Evolutionary conservation across 31 red algal genomes (phyloP), one percentile per base, ranked within the genome.

Genomic region (Odonthalia washingtoniensis): DNA sequence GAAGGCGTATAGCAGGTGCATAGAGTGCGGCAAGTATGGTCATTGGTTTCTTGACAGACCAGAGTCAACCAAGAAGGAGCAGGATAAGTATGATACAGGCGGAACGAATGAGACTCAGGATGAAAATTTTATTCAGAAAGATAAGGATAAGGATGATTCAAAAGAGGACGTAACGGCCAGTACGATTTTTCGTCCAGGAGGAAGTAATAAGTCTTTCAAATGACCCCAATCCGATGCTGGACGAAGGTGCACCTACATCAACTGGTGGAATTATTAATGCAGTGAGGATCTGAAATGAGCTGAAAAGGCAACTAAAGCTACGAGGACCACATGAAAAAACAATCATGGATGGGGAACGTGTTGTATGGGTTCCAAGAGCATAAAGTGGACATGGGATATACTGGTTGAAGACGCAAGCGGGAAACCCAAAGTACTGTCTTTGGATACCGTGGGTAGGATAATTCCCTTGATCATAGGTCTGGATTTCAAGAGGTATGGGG

Each of bases 221-320:
- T 3, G 75, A 78, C n/a, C 44, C 63, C 21, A 78, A 78, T 33
- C 43, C 75, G 28, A 60, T 78, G 6, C 45, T 78, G 35, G 75
- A 78, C 39, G 75, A 78, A 32, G 75, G 45, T 62, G 75, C 75
- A 78, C 75, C 46, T 53, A 78, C 43, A 1, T 78, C 75, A 3
- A 78, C 75, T 2, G 34, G 45, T 27, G 75, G 75, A 37, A 78
- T 78, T 17, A 4, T 38, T 0, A 60, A 78, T 49, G 75, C 75
- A 9, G 63, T 53, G 1, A 33, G 31, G 39, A 28, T 78, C 38
- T 78, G 75, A 31, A 53, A 78, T 28, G 75, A 45, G 14, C 74
- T 49, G 14, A 30, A 46, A 27, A 45, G 28, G 1, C n/a, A 12
- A 21, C 4, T 53, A 62, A 2, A 5, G 5, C 6, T 26, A 28